These are phyloP conservation scores for Pythium periplocum DNA, from an alignment of 352 stramenopile genomes.

Conservation along the genomic window DNA sequence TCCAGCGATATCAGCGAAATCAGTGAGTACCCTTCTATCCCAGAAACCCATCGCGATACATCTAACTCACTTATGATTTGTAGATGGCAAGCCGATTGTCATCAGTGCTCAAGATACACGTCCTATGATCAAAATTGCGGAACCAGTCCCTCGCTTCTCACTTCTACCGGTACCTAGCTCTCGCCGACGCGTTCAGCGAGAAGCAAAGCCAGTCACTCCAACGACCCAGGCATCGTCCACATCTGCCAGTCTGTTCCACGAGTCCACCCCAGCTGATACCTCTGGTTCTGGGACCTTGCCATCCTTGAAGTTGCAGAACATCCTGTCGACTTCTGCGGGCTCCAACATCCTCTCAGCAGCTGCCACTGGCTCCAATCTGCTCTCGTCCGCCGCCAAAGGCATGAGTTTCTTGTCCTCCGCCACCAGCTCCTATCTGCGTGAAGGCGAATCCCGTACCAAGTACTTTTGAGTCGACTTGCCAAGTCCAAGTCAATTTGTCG, in stretches of 20 bases:
- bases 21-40: constrained; percentile 35
- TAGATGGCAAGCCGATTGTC: constrained; percentile 74
- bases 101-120: constrained; percentile 61
- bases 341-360: constrained; percentile 62
- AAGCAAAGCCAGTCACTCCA: constrained; percentile 9
- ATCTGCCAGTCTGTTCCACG: constrained; percentile 18
- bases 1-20: constrained; percentile 84
- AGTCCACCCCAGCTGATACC: constrained; percentile 3
- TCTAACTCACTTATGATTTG: constrained; percentile 14
- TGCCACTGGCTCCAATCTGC: constrained; percentile 48
- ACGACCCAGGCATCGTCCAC: neutral
- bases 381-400: constrained; percentile 71
- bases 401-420: constrained; percentile 81
- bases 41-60: neutral
- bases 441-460: constrained; percentile 35
- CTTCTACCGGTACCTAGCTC: constrained; percentile 65
- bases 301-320: constrained; percentile 40
- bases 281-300: constrained; percentile 11
- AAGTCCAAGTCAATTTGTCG: constrained; percentile 15
- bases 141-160: constrained; percentile 76
- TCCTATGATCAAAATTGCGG: constrained; percentile 59
- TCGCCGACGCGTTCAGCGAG: constrained; percentile 45
- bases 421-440: constrained; percentile 56
- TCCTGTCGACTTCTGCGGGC: constrained; percentile 24
- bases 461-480: constrained; percentile 49